These are phyloP conservation scores for Candida vaughaniae DNA, from an alignment of 805 yeast genomes.

Conservation along the genomic window DNA sequence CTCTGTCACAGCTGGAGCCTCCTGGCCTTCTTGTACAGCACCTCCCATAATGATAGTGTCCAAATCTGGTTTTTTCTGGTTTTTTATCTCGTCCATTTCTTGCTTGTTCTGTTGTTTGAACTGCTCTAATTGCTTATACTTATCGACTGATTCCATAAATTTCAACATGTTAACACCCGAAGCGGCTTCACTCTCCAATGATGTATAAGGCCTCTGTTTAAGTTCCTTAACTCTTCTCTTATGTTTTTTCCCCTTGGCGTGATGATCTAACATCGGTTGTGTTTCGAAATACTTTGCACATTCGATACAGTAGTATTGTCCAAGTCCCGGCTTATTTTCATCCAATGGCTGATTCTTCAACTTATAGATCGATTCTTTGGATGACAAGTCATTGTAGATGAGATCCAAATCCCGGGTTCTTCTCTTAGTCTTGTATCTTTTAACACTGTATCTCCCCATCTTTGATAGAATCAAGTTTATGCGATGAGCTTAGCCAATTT, in stretches of 20 bases:
- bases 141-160: conserved; percentile 63
- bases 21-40: conserved; percentile 5
- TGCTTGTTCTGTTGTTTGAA: conserved; percentile 44
- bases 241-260: conserved; percentile 74
- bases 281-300: conserved; percentile 92
- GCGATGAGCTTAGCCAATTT: conserved; percentile 10
- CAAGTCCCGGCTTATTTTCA: conserved; percentile 90
- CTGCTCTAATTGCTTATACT: conserved; percentile 48
- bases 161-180: conserved; percentile 72
- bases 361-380: conserved; percentile 58
- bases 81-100: conserved; percentile 33
- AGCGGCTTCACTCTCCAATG: conserved; percentile 88
- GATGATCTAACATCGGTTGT: conserved; percentile 68
- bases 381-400: conserved; percentile 70
- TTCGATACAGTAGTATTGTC: conserved; percentile 90
- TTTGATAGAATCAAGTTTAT: no score
- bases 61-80: conserved; percentile 38
- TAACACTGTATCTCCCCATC: conserved; percentile 88
- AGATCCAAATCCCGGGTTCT: conserved; percentile 82
- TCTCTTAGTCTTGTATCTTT: conserved; percentile 86
- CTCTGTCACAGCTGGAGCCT: conserved; percentile 18
- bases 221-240: conserved; percentile 81
- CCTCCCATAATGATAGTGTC: conserved; percentile 34
- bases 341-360: conserved; percentile 82
- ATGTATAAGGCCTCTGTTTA: conserved; percentile 78